Base-by-base conservation (phyloP, 148 eudicot species). In the Gaultheria prostrata region DNA sequence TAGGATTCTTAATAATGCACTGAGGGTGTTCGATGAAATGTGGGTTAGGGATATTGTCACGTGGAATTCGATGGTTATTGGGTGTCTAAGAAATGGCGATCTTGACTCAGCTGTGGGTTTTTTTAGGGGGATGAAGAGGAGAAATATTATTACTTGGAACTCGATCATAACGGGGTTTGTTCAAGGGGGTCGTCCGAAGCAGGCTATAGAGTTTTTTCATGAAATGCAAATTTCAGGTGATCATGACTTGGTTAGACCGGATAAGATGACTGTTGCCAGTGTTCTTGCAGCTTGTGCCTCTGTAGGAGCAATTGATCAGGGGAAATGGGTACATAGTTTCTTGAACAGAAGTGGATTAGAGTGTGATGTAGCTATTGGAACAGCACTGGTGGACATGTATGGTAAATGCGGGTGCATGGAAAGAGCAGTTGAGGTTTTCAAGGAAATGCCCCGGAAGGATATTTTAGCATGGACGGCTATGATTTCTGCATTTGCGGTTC, bases 401-500 rank as follows among this genome's bases (percentile, higher is more conserved):
- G 98, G 94, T 26, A 95, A 95, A 83, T 91, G 94, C 73, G 98
- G 98, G 79, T 83, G 82, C 56, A 88, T 93, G 71, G 88, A 86
- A 32, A 89, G 77, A 84, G 97, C 97, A n/a, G 49, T 86, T 61
- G 82, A 89, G 80, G 87, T 91, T 30, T 95, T 95, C 51, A 86
- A 73, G 33, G 84, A 80, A 57, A 88, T 93, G 90, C 86, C 82
- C 0, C 77, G 76, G 26, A 95, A 91, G 88, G 98, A 95, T 87
- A 89, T 93, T 84, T 75, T 92, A 75, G 90, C 98, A 9, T 93
- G 98, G 98, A 93, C 97, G 0, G 92, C 97, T 74, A 95, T 95
- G 97, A 92, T 95, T 57, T 93, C 97, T 1, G 93, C 82, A 3
- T 91, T 86, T 82, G 95, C 94, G 0, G 82, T 89, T 80, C 88